A percentile compares a stretch with the other conserved stretches of the same genome.
phyloP scores from a whole-genome alignment of 2,329 filamentous ascomycete genomes.

The Microdochium paspali region DNA sequence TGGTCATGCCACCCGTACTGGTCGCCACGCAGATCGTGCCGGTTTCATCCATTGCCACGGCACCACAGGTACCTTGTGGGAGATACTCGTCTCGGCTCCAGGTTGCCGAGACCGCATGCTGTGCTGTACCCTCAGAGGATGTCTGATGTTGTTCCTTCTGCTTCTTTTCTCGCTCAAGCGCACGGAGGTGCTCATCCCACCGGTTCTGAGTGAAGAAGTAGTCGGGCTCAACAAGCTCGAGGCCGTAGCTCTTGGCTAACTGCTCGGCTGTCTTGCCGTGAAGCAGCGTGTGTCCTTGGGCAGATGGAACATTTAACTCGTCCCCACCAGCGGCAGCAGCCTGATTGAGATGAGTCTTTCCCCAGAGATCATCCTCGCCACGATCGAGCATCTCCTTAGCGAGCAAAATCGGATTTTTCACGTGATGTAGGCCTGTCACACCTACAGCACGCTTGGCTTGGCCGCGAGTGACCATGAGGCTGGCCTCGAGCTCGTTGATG shows the following conservation, averaged over 20 bases:
- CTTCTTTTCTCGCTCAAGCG: slow-evolving; percentile 36
- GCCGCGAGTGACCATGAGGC: slow-evolving; percentile 72
- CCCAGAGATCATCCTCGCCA: slow-evolving; percentile 50
- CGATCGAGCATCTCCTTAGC: slow-evolving; percentile 62
- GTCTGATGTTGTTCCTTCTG: slow-evolving; percentile 17
- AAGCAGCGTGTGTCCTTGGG: slow-evolving; percentile 62
- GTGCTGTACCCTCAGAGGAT: slow-evolving; percentile 8
- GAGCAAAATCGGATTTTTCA: slow-evolving; percentile 73
- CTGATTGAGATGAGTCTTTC: slow-evolving; percentile 8
- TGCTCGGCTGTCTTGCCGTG: slow-evolving; percentile 59
- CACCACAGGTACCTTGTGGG: slow-evolving; percentile 77
- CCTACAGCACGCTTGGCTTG: slow-evolving; percentile 69
- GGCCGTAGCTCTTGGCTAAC: slow-evolving; percentile 57
- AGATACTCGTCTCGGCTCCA: slow-evolving; percentile 59
- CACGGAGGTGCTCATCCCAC: slow-evolving; percentile 69
- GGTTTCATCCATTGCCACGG: slow-evolving; percentile 68
- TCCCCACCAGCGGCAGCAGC: slow-evolving; percentile 13
- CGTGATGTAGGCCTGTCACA: slow-evolving; percentile 60
- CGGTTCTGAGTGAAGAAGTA: slow-evolving; percentile 75
- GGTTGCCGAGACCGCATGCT: slow-evolving; percentile 16
- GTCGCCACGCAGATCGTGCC: slow-evolving; percentile 64
- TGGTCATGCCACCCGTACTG: slow-evolving; percentile 71
- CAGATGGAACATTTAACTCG: slow-evolving; percentile 38
- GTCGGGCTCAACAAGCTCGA: slow-evolving; percentile 56
- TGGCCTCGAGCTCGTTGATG: slow-evolving; percentile 77